A percentile compares a stretch with the other conserved stretches of the same genome.
Conservation (phyloP, 2,329 filamentous ascomycete species). For the Cladophialophora psammophila region DNA sequence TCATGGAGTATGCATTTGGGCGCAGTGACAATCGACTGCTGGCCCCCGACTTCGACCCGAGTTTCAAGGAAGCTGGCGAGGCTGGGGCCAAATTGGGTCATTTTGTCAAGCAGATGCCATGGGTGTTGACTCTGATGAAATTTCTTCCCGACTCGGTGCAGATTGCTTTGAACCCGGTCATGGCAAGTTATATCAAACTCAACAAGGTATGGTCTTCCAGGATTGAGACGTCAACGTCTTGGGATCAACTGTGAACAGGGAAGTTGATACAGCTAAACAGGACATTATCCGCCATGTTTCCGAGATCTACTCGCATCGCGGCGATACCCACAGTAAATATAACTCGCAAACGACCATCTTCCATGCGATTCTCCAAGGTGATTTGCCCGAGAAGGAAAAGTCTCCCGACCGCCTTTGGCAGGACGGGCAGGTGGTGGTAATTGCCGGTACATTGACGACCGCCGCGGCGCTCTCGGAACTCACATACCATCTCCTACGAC, state of each 20-base stretch:
- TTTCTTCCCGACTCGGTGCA: slow-evolving; percentile 16
- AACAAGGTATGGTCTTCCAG: slow-evolving; percentile 8
- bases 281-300: slow-evolving; percentile 13
- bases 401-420: slow-evolving; percentile 27
- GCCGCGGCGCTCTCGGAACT: slow-evolving; percentile 26
- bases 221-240: too few species aligned
- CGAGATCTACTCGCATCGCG: slow-evolving; percentile 12
- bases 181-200: slow-evolving; percentile 23
- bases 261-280: background rate
- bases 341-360: slow-evolving; percentile 32
- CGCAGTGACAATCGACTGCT: slow-evolving; percentile 25
- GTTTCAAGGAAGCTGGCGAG: slow-evolving; percentile 11
- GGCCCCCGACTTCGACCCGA: slow-evolving; percentile 26
- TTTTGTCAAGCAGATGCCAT: slow-evolving; percentile 14
- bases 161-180: slow-evolving; percentile 18
- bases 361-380: slow-evolving; percentile 29
- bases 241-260: background rate
- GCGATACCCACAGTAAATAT: slow-evolving; percentile 2
- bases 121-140: slow-evolving; percentile 18
- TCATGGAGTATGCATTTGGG: slow-evolving; percentile 28
- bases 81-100: slow-evolving; percentile 6
- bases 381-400: slow-evolving; percentile 32
- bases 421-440: slow-evolving; percentile 29
- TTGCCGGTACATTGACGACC: slow-evolving; percentile 30
- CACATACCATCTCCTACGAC: slow-evolving; percentile 27